Evolutionary conservation across 306 rosid species (phyloP).

Genomic region (Fragaria nilgerrensis): DNA sequence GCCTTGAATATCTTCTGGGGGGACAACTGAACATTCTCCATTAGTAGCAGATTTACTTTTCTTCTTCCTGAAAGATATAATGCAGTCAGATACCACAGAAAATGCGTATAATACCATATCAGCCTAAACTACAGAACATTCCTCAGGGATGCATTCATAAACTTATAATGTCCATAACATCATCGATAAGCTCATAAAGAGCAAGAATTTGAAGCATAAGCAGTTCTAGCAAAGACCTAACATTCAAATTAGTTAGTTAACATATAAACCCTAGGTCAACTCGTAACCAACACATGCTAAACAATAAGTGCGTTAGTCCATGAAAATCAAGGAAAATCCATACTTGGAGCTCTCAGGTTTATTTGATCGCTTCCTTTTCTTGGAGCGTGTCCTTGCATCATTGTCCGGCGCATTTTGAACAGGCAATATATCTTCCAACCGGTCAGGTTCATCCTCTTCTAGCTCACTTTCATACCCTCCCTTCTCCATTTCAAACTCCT

Average conservation of each 20-base stretch:
- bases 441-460: constrained; percentile 36
- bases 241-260: not conserved
- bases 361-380: constrained; percentile 71
- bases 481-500: constrained; percentile 48
- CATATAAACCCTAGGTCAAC: not conserved
- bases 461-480: constrained; percentile 36
- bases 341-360: constrained; percentile 62
- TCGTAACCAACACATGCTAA: not conserved
- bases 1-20: constrained; percentile 33
- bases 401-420: constrained; percentile 28
- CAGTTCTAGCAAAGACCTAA: not conserved
- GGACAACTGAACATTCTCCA: constrained; percentile 35
- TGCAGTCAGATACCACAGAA: not conserved
- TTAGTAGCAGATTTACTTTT: constrained; percentile 51
- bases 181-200: not conserved
- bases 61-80: constrained; percentile 57
- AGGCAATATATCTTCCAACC: constrained; percentile 33
- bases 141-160: not conserved
- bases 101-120: not conserved
- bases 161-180: not conserved
- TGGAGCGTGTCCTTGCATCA: constrained; percentile 29
- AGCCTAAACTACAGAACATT: not conserved
- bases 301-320: not conserved
- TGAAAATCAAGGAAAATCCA: constrained; percentile 11
- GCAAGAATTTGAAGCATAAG: not conserved